Base-by-base conservation (phyloP, 1,284 basidiomycete genomes). In the Ustilago lituana region DNA sequence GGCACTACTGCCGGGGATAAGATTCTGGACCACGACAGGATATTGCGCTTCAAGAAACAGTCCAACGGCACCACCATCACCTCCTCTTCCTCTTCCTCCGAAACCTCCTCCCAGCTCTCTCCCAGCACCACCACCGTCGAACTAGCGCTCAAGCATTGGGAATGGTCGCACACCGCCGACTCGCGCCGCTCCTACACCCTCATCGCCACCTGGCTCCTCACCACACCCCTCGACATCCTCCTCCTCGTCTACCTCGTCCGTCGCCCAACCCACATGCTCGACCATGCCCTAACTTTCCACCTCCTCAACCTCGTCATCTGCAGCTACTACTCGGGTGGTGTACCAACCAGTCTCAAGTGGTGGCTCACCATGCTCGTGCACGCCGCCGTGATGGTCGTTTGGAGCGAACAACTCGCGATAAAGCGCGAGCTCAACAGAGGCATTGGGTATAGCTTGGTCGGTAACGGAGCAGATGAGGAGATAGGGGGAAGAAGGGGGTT, bases 221-320 rank as follows among this genome's bases (percentile, higher is more conserved):
- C 61, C 22, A 48, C 49, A 15, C 66, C 66, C 12, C 29, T 65
- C 11, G 57, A 64, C 84, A 89, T 95, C 58, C 89, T 89, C 73
- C 92, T 90, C 70, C 85, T 98, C 3, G 97, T 93, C 83, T 86
- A 87, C 70, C 86, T 98, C 70, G 87, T 98, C 81, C 89, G 93
- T 36, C 87, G 92, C 32, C 95, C 96, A 38, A 92, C 94, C 5
- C 87, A 96, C 76, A 91, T 98, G 77, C 89, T 98, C 72, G 95
- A 98, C 84, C 97, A 97, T 83, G 86, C 91, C 8, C 82, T 95
- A 55, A 98, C 96, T 0, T 88, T 98, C 49, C 85, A 91, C 51
- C 90, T 96, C 85, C 89, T 91, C 78, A 94, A 98, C 83, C 84
- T 96, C 46, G 88, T 97, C 50, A 84, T 97, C 52, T 94, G 94